Evolutionary conservation across 2,329 filamentous ascomycete species (phyloP).

Genomic region (Pseudogymnoascus pannorum): DNA sequence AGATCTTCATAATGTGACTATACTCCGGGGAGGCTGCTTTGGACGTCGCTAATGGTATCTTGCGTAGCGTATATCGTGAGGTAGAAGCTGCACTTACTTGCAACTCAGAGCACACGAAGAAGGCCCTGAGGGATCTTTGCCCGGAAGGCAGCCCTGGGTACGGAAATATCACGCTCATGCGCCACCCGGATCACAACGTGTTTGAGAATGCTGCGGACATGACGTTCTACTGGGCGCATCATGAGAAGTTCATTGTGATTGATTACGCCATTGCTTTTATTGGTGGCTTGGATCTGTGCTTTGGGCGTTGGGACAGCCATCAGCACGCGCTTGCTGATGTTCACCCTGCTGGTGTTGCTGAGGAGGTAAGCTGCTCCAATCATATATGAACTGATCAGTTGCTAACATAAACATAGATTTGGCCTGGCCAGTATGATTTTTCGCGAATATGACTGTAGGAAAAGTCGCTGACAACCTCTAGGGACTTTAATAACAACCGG

Average conservation of each 20-base stretch:
- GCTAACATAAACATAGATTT: constrained; percentile 41
- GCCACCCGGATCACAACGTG: constrained; percentile 92
- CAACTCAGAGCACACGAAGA: constrained; percentile 89
- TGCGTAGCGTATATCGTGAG: constrained; percentile 17
- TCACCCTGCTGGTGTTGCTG: constrained; percentile 71
- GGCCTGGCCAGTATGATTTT: constrained; percentile 64
- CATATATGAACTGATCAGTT: not conserved
- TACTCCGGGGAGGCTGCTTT: constrained; percentile 61
- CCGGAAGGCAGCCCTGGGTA: constrained; percentile 73
- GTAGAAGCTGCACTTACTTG: constrained; percentile 75
- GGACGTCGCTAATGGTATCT: constrained; percentile 42
- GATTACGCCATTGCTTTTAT: constrained; percentile 90
- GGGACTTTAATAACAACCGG: constrained; percentile 93
- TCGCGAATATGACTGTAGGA: not conserved
- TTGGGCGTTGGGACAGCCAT: constrained; percentile 84
- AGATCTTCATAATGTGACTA: constrained; percentile 68
- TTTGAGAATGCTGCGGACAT: constrained; percentile 91
- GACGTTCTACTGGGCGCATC: constrained; percentile 97
- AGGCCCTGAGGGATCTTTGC: constrained; percentile 70
- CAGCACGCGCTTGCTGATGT: constrained; percentile 83
- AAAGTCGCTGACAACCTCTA: not conserved
- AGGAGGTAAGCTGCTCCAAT: constrained; percentile 43
- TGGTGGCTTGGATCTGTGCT: constrained; percentile 89
- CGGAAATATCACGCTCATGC: constrained; percentile 82
- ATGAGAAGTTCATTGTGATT: constrained; percentile 95